Evolutionary conservation across 2,329 filamentous ascomycete genomes (phyloP).

Genomic region (Verticillium nonalfalfae): DNA sequence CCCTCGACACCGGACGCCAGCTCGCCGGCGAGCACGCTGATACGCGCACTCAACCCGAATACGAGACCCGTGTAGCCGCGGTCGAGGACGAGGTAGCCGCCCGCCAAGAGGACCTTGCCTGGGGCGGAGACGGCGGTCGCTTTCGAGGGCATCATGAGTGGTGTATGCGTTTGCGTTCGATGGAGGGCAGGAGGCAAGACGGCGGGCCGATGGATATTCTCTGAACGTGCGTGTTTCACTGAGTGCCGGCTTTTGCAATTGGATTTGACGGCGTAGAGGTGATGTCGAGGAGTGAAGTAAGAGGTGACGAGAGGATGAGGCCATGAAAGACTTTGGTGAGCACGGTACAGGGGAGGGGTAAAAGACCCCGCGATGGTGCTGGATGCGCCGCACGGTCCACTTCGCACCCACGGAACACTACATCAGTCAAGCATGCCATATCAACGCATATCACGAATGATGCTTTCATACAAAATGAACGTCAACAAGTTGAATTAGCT

Average conservation of each 20-base stretch:
- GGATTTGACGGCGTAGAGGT: too few relatives aligned
- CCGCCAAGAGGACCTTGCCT: constrained; percentile 91
- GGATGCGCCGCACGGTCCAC: neutral
- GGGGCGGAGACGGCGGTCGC: constrained; percentile 74
- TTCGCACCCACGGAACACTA: neutral
- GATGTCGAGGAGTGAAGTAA: neutral
- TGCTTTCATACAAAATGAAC: neutral
- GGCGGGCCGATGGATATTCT: too few relatives aligned
- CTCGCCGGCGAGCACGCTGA: constrained; percentile 56
- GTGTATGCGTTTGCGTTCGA: too few relatives aligned
- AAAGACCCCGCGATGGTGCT: neutral
- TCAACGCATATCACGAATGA: too few relatives aligned
- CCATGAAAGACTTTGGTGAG: neutral
- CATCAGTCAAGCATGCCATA: neutral
- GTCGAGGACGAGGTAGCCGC: constrained; percentile 92
- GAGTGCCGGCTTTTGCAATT: too few relatives aligned
- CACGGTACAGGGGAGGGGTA: neutral
- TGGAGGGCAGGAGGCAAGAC: too few relatives aligned
- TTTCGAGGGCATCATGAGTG: neutral
- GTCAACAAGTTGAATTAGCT: neutral
- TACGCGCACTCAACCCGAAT: constrained; percentile 60
- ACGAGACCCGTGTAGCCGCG: constrained; percentile 73
- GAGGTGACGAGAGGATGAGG: neutral
- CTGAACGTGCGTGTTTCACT: too few relatives aligned
- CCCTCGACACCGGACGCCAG: constrained; percentile 51